phyloP scores from a whole-genome alignment of 2,329 filamentous ascomycete species.

The Fusarium longipes region DNA sequence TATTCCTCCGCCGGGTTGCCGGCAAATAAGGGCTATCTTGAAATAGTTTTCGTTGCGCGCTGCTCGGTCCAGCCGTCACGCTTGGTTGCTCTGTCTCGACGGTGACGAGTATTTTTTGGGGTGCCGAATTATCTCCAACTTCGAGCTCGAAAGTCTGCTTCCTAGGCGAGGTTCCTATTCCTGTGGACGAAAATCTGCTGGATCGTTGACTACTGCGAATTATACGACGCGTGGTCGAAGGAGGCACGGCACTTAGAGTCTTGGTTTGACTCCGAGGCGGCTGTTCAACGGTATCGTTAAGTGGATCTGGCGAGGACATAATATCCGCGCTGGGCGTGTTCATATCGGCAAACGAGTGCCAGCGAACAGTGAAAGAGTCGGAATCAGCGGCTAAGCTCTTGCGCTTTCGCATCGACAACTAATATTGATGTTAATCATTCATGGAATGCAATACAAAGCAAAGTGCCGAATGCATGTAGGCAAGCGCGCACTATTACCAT shows the following conservation, averaged over 20 bases:
- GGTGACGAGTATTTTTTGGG: conserved; percentile 65
- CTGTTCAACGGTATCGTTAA: conserved; percentile 54
- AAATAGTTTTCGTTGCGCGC: conserved; percentile 57
- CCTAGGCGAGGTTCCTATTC: conserved; percentile 58
- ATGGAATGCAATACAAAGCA: conserved; percentile 38
- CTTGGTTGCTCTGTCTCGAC: conserved; percentile 62
- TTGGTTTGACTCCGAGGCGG: conserved; percentile 2
- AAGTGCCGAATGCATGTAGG: conserved; percentile 19
- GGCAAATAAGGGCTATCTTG: conserved; percentile 55
- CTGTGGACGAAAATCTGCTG: conserved; percentile 51
- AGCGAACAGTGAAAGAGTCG: conserved; percentile 50
- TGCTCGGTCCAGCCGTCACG: conserved; percentile 49
- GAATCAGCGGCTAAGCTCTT: conserved; percentile 39
- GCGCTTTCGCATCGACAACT: conserved; percentile 48
- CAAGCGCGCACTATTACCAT: conserved; percentile 25
- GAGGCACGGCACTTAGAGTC: conserved; percentile 47
- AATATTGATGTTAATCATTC: conserved; percentile 31
- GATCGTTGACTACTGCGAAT: conserved; percentile 60
- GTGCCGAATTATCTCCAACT: conserved; percentile 61
- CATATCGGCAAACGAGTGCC: conserved; percentile 52
- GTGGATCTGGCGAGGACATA: conserved; percentile 64
- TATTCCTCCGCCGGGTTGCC: conserved; percentile 51
- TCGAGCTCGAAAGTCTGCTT: conserved; percentile 69
- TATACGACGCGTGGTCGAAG: conserved; percentile 55
- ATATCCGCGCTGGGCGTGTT: conserved; percentile 55